A percentile compares a stretch with the other conserved stretches of the same genome.
Conservation (phyloP, 2,329 filamentous ascomycete species). For the Didymella pinodella region DNA sequence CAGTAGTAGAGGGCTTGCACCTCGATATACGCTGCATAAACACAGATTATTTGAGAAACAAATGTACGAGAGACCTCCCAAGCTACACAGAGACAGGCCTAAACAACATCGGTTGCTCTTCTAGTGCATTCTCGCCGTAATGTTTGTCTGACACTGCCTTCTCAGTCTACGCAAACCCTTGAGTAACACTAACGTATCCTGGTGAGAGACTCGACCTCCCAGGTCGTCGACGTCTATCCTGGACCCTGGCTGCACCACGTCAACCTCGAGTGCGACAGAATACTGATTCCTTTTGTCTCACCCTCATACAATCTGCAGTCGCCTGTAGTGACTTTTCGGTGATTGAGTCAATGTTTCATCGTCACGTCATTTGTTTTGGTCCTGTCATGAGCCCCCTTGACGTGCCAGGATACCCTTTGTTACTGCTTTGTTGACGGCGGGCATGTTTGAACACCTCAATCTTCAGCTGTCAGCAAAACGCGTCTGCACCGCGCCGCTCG, state of each 20-base stretch:
- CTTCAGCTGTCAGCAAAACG: constrained; percentile 15
- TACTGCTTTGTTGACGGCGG: constrained; percentile 10
- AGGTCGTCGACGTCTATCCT: too few species aligned
- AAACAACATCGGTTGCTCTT: too few species aligned
- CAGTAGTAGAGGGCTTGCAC: too few species aligned
- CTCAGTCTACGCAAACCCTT: too few species aligned
- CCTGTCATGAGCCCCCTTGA: constrained; percentile 6
- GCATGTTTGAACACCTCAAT: background rate
- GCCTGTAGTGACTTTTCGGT: background rate
- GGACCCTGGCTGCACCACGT: background rate
- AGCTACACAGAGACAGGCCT: too few species aligned
- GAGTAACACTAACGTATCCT: too few species aligned
- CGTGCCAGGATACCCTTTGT: constrained; percentile 14
- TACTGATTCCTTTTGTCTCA: background rate
- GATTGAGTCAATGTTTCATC: background rate
- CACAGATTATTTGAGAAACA: too few species aligned
- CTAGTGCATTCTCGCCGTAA: too few species aligned
- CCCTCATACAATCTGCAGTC: background rate
- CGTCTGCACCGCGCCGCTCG: constrained; percentile 26
- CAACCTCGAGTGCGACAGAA: background rate
- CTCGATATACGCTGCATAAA: too few species aligned
- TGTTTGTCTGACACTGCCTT: too few species aligned
- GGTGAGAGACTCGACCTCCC: too few species aligned
- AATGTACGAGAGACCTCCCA: too few species aligned
- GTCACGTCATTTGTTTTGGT: constrained; percentile 1